Evolutionary conservation across 2,329 filamentous ascomycete genomes (phyloP).

Genomic region (Arachnopeziza araneosa): DNA sequence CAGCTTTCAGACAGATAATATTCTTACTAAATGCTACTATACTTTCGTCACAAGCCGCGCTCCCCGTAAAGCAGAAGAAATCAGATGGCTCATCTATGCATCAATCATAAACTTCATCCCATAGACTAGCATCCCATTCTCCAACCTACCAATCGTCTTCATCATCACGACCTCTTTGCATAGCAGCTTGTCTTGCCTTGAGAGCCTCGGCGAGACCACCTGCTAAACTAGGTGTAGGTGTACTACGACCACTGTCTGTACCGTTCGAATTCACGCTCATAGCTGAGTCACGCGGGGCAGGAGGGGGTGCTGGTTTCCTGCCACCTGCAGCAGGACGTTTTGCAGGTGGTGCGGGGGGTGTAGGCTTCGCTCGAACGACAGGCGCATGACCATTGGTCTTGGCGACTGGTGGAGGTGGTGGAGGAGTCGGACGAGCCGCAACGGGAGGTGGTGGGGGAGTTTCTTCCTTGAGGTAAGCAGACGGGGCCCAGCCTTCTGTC

Average conservation of each 20-base stretch:
- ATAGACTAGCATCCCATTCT: not conserved
- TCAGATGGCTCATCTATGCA: conserved; percentile 10
- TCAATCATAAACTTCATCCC: conserved; percentile 4
- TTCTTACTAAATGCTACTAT: not conserved
- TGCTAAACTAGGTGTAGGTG: conserved; percentile 65
- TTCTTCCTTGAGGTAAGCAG: conserved; percentile 88
- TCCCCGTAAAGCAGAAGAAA: not conserved
- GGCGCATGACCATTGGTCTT: conserved; percentile 35
- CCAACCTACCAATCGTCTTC: conserved; percentile 30
- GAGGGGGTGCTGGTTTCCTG: conserved; percentile 64
- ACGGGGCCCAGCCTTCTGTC: conserved; percentile 93
- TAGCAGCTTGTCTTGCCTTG: conserved; percentile 65
- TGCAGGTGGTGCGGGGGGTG: conserved; percentile 45
- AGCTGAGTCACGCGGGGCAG: conserved; percentile 64
- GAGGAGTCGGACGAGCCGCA: conserved; percentile 42
- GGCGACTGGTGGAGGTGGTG: conserved; percentile 55
- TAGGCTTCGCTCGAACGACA: conserved; percentile 29
- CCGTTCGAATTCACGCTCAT: conserved; percentile 51
- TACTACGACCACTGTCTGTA: conserved; percentile 59
- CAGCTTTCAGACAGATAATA: not conserved
- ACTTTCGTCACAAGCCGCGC: not conserved
- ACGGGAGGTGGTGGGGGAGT: conserved; percentile 55
- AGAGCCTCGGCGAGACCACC: conserved; percentile 76
- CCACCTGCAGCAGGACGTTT: conserved; percentile 67
- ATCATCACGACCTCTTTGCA: conserved; percentile 47